Base-by-base conservation (phyloP, 495 filamentous ascomycete species). In the Penicillium robsamsonii region DNA sequence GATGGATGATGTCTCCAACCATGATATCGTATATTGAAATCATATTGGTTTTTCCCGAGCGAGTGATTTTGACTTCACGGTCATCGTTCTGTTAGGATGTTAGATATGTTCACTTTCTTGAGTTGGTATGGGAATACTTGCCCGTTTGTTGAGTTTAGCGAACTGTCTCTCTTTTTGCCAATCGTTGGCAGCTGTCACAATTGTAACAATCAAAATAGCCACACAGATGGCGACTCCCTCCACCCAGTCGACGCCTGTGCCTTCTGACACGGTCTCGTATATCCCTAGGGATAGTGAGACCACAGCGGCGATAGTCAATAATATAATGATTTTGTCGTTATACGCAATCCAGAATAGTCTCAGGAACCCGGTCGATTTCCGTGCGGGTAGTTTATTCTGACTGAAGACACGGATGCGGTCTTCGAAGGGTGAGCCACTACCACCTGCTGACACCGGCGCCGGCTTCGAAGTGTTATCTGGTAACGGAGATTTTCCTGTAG, bases 261-360 rank as follows among this genome's bases (percentile, higher is more conserved):
- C 76, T 37, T 68, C 70, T 7, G 72, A 73, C 0, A 78, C 60
- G 0, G 74, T 73, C 69, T 90, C 84, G 63, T 91, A 91, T 4
- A 91, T 77, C 18, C 88, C 89, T 46, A 91, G 72, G 33, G 81
- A 86, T 48, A 91, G 76, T 4, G 87, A 90, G 18, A 91, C 75
- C 31, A 89, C 69, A 10, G 87, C 89, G n/a, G 88, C 89, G 33
- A 81, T 76, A 12, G 87, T 88, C 49, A 91, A 74, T 17, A 91
- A 72, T 17, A 93, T 87, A 50, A 95, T 76, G 20, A 95, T 88
- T 57, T 90, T 90, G 72, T 95, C 90, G 63, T 93, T 90, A 67
- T 91, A 92, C 9, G 89, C 90, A 64, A 87, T 85, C 90, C 90
- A 95, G 66, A 92, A 86, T 33, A 93, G 61, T 61, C 85, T 80